Percentiles rank a stretch among this genome's conserved stretches.
Evolutionary conservation across 371 early-diverging fungal species (phyloP).

Genomic region (Mortierella sp.): DNA sequence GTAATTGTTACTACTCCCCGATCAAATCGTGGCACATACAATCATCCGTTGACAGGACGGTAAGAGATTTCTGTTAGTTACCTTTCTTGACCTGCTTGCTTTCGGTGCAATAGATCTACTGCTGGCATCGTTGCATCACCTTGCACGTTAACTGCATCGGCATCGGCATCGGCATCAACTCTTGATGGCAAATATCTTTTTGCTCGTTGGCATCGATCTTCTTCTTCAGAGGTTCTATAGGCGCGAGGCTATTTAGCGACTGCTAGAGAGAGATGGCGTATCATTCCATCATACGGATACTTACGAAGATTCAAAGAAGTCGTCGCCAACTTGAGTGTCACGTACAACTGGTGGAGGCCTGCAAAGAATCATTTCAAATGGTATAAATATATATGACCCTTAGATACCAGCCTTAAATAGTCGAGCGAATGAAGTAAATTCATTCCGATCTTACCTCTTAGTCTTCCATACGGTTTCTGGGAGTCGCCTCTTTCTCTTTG

Average conservation of each 20-base stretch:
- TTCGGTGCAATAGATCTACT: not conserved
- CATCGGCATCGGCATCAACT: not conserved
- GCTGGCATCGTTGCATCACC: not conserved
- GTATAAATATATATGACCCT: not conserved
- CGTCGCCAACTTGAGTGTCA: not conserved
- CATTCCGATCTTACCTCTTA: constrained; percentile 7
- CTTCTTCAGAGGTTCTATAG: not conserved
- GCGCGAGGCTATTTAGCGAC: not conserved
- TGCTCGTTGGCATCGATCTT: not conserved
- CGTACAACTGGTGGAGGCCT: constrained; percentile 16
- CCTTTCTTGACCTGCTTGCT: not conserved
- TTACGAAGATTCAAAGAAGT: constrained; percentile 20
- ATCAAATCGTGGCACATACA: not conserved
- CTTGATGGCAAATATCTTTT: not conserved
- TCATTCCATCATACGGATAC: not conserved
- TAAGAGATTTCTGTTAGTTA: not conserved
- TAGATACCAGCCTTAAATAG: not conserved
- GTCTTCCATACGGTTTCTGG: constrained; percentile 16
- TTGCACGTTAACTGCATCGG: not conserved
- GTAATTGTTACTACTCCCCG: not conserved
- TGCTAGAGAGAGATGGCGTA: not conserved
- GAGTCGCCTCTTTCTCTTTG: constrained; percentile 18
- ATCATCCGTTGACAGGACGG: too few relatives aligned
- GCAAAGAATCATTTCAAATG: not conserved
- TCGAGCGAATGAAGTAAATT: not conserved